These are phyloP conservation scores for Deakozyma indianensis DNA, from an alignment of 805 yeast species.

Conservation along the genomic window DNA sequence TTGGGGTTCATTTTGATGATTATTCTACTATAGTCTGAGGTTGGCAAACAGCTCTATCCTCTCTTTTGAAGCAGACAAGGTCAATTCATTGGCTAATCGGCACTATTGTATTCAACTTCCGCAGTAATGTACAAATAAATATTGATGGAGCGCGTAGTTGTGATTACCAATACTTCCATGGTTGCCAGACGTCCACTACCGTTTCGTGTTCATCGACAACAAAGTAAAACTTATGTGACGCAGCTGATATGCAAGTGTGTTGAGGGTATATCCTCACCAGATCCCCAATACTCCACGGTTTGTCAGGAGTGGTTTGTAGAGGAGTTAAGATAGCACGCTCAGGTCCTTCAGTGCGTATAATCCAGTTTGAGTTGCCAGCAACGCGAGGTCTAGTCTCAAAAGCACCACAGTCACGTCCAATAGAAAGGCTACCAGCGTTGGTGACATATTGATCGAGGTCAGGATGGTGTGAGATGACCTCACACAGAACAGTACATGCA, in stretches of 20 bases:
- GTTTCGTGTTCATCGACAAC: constrained; percentile 33
- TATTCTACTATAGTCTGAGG: too few relatives aligned
- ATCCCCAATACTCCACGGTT: constrained; percentile 27
- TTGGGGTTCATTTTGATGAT: too few relatives aligned
- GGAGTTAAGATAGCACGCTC: constrained; percentile 1
- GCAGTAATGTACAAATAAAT: too few relatives aligned
- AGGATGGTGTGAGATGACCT: constrained; percentile 41
- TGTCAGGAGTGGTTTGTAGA: background rate
- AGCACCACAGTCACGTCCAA: background rate
- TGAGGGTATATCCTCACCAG: constrained; percentile 46
- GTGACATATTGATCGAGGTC: constrained; percentile 18
- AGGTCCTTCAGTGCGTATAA: background rate
- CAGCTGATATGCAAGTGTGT: constrained; percentile 59
- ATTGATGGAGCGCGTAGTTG: too few relatives aligned
- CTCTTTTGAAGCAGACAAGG: too few relatives aligned
- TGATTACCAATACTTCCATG: constrained; percentile 39
- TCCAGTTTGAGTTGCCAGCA: constrained; percentile 4
- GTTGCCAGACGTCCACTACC: constrained; percentile 55
- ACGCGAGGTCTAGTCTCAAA: constrained; percentile 11
- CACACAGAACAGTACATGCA: constrained; percentile 37
- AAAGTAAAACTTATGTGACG: constrained; percentile 40
- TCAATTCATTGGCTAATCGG: too few relatives aligned
- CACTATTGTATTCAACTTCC: too few relatives aligned
- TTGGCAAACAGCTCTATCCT: too few relatives aligned
- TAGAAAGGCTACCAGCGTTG: background rate